Conservation (phyloP, 73 alveolate genomes). For the Tetrahymena malaccensis region DNA sequence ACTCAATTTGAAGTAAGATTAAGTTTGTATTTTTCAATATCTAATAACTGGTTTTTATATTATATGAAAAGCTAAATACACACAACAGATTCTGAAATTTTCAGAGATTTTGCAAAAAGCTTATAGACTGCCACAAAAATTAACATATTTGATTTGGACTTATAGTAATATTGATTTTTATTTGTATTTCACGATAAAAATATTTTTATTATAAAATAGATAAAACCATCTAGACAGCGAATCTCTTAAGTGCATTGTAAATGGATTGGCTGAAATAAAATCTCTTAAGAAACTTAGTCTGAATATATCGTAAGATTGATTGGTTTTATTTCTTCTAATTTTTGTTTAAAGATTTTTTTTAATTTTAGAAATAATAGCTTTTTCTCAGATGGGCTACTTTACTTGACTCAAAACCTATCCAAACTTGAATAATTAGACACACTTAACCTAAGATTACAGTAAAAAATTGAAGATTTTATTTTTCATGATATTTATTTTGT, state of each 20-base stretch:
- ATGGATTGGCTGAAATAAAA: background rate
- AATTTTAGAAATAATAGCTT: background rate
- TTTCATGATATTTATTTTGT: too few relatives aligned
- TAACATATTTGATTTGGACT: background rate
- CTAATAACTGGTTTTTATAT: too few relatives aligned
- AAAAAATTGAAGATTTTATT: background rate
- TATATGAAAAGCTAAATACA: background rate
- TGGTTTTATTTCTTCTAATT: background rate
- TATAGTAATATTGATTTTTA: too few relatives aligned
- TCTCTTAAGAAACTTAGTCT: background rate
- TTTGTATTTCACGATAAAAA: too few relatives aligned
- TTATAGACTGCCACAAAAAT: background rate
- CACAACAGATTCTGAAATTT: background rate
- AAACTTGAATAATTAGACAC: background rate
- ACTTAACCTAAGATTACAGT: background rate
- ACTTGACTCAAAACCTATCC: background rate
- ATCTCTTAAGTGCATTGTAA: background rate
- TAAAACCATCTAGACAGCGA: background rate
- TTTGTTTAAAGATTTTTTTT: background rate
- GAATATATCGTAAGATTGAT: background rate
- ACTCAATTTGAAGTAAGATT: background rate
- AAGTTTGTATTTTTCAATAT: too few relatives aligned
- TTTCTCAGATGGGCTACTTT: background rate
- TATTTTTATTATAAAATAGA: background rate
- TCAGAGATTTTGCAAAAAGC: background rate